Percentiles rank a stretch among this genome's conserved stretches.
phyloP scores from a whole-genome alignment of 805 yeast species.

The Blastobotrys terrestris region DNA sequence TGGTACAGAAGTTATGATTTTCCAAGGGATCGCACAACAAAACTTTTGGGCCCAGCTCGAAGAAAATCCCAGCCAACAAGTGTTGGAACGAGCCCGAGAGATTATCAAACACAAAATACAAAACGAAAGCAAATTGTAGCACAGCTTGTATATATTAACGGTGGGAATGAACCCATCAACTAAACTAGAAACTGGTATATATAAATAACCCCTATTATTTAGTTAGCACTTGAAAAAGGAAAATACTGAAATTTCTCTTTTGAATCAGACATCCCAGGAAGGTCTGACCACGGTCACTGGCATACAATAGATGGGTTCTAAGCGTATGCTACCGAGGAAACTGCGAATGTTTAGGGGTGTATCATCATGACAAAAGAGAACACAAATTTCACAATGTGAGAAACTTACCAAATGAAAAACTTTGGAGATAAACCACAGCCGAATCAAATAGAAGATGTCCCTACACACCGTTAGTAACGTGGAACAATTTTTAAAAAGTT shows the following conservation, averaged over 20 bases:
- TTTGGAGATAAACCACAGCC: not conserved
- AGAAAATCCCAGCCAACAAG: not conserved
- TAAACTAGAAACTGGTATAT: not conserved
- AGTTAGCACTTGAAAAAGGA: not conserved
- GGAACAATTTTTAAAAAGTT: not conserved
- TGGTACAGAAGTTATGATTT: not conserved
- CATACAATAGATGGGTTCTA: constrained; percentile 34
- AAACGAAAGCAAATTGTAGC: not conserved
- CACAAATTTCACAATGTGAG: not conserved
- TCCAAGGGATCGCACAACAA: not conserved
- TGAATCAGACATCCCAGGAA: constrained; percentile 39
- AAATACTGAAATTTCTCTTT: not conserved
- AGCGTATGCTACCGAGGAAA: constrained; percentile 39
- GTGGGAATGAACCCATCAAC: not conserved
- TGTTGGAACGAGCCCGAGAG: not conserved
- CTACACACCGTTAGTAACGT: not conserved
- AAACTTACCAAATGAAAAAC: not conserved
- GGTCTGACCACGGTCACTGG: constrained; percentile 37
- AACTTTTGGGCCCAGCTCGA: not conserved
- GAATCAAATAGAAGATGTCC: no score
- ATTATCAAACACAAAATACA: not conserved
- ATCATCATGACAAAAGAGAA: constrained; percentile 31
- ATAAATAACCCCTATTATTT: not conserved
- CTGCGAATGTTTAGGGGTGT: constrained; percentile 36
- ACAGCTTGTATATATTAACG: constrained; percentile 1